Base-by-base conservation (phyloP, 805 yeast genomes). In the Candida hungchunana region DNA sequence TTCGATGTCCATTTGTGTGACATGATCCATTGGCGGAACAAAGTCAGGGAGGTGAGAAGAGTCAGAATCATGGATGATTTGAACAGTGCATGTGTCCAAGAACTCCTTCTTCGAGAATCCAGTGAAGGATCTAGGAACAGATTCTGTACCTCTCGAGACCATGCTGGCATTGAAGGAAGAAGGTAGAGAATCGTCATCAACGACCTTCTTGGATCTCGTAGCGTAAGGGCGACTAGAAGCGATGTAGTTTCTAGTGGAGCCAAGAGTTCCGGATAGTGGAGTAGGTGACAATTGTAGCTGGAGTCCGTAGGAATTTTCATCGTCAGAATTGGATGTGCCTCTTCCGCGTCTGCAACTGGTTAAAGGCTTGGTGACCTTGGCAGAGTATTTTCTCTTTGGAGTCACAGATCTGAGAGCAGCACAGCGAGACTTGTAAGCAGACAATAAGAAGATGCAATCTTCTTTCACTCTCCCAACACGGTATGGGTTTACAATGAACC, bases 61-160 rank as follows among this genome's bases (percentile, higher is more conserved):
- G 2, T 29, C 19, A 17, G 41, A n/a, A 11, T 46, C 48, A 33
- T 51, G 56, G 23, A 53, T 44, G 12, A 42, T 26, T 16, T 47
- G 50, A n/a, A 46, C 55, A 8, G 41, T 38, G 12, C 39, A 26
- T 2, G 31, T 15, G 7, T 35, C 21, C 20, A 52, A 34, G 19
- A 50, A 50, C 8, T 32, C 37, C 2, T 4, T 11, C 23, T 34
- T 38, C 16, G 42, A 34, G 11, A 15, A 15, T 9, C 42, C 42
- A 11, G 17, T 6, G 23, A 34, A 30, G 4, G 28, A 9, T 7
- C 42, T 34, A 16, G 42, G 42, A n/a, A 20, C 12, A 16, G 33
- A 4, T 4, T 21, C 34, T 4, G 29, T 4, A 6, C 11, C 28
- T 5, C 24, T 14, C 18, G 27, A 20, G 12, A 18, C 18, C 5